Evolutionary conservation across 495 filamentous ascomycete species (phyloP).

Genomic region (Halenospora varia): DNA sequence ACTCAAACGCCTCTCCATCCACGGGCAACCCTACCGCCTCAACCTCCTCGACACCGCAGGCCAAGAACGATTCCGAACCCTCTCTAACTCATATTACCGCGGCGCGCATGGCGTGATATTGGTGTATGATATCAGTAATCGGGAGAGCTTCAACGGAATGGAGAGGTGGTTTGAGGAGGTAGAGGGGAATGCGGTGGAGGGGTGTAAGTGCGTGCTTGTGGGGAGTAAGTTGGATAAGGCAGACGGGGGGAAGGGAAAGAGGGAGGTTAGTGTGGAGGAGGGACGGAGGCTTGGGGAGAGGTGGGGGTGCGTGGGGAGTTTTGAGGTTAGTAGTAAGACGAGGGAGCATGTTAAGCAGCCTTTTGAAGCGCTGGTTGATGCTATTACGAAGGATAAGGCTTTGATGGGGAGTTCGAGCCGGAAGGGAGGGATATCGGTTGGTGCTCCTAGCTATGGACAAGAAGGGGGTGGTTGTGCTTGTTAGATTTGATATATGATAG

Average conservation of each 20-base stretch:
- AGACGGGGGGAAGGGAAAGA: constrained; percentile 43
- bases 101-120: constrained; percentile 56
- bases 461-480: constrained; percentile 27
- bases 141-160: constrained; percentile 52
- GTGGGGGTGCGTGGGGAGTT: too few species aligned
- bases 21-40: constrained; percentile 50
- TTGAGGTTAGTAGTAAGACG: too few species aligned
- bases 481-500: constrained; percentile 15
- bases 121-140: constrained; percentile 55
- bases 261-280: constrained; percentile 39
- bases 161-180: constrained; percentile 58
- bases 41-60: constrained; percentile 56
- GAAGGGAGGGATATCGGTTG: constrained; percentile 10
- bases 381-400: constrained; percentile 42
- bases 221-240: constrained; percentile 52
- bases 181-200: constrained; percentile 45
- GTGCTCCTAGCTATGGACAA: constrained; percentile 12
- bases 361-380: constrained; percentile 52
- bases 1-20: constrained; percentile 38
- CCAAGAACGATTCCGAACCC: constrained; percentile 56
- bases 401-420: constrained; percentile 8
- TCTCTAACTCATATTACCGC: constrained; percentile 58
- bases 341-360: too few species aligned
- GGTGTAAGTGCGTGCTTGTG: constrained; percentile 51
- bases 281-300: too few species aligned